Base-by-base conservation (phyloP, 805 yeast species). In the Candida sanyiensis region DNA sequence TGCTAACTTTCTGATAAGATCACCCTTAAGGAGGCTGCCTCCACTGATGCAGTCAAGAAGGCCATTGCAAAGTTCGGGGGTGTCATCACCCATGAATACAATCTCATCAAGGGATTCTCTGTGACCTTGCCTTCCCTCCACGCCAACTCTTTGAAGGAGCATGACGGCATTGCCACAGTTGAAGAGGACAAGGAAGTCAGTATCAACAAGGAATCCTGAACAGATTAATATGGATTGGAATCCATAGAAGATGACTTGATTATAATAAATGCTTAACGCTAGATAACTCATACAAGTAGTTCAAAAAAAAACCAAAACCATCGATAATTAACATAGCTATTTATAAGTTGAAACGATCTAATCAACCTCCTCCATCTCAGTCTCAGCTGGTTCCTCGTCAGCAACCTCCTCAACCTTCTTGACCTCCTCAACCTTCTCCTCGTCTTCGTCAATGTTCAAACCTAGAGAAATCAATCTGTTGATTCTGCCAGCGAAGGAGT, bases 301-400 rank as follows among this genome's bases (percentile, higher is more conserved):
- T 15, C 29, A 16, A 28, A 28, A 28, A 28, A 28, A 22, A 22
- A 22, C 8, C 25, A 22, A 8, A 4, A 15, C n/a, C 26, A 31
- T 21, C 15, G 25, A n/a, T 29, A 29, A 18, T 29, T 18, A 31
- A 31, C 17, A 19, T 31, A 20, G 25, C 25, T 31, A 31, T 31
- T 31, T 31, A 31, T 22, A 15, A 31, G 25, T 7, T n/a, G 13
- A 21, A 21, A 19, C 5, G 3, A 36, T 46, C 66, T 84, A 90
- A 71, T 90, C 98, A 67, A 90, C 97, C 75, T 90, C 98, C 78
- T 90, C 98, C 98, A 90, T 93, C 62, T 88, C 95, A 49, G 94
- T 81, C 73, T 87, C 96, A 61, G 80, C 88, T 58, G 80, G 78
- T 46, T 77, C 80, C 71, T 87, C 96, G 59, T 77, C 86, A 56